phyloP scores from a whole-genome alignment of 2,329 filamentous ascomycete genomes.

The Talaromyces piceae region DNA sequence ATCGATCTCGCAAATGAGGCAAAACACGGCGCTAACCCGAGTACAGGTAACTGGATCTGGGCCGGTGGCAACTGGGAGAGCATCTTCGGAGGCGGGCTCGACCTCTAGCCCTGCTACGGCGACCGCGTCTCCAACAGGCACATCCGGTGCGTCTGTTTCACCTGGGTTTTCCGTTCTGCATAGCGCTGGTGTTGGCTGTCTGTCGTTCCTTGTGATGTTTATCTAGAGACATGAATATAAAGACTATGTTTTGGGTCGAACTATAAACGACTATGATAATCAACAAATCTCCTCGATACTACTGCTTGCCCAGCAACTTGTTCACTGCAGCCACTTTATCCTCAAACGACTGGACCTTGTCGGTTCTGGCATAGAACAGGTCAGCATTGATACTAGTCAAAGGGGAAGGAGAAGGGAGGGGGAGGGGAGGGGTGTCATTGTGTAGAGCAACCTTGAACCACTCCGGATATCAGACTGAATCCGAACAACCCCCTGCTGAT shows the following conservation, averaged over 20 bases:
- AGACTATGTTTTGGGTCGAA: neutral
- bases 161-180: neutral
- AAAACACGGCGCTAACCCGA: slow-evolving; percentile 29
- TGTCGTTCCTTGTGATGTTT: slow-evolving; percentile 4
- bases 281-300: neutral
- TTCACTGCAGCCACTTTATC: slow-evolving; percentile 67
- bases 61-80: slow-evolving; percentile 36
- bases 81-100: slow-evolving; percentile 33
- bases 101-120: slow-evolving; percentile 17
- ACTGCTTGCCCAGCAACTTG: slow-evolving; percentile 38
- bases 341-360: slow-evolving; percentile 73
- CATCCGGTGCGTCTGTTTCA: slow-evolving; percentile 3
- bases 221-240: neutral
- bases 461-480: slow-evolving; percentile 86
- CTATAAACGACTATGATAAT: too few relatives aligned
- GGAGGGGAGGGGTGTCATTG: too few relatives aligned
- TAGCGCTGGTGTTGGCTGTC: neutral
- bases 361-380: slow-evolving; percentile 52
- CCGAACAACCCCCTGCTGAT: slow-evolving; percentile 66
- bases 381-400: neutral
- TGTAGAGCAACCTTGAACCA: slow-evolving; percentile 74
- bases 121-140: neutral
- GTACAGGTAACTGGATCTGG: slow-evolving; percentile 39
- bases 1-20: slow-evolving; percentile 31
- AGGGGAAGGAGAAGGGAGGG: too few relatives aligned